These are phyloP conservation scores for Cucurbita moschata DNA, from an alignment of 306 rosid genomes.

Conservation along the genomic window DNA sequence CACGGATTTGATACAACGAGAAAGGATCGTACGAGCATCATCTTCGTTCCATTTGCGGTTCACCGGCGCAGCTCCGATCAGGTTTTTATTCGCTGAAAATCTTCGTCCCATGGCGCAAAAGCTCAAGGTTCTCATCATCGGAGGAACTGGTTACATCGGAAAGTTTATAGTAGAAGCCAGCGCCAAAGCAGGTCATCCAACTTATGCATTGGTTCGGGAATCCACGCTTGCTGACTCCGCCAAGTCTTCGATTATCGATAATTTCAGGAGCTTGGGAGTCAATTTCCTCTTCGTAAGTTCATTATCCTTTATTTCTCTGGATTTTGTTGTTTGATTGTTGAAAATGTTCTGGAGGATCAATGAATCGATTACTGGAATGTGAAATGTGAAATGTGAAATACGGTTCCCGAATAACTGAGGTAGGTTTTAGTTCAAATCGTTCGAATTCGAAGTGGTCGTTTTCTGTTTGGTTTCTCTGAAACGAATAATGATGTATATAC, in stretches of 20 bases:
- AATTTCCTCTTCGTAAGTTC: conserved; percentile 10
- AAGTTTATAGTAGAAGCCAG: conserved; percentile 28
- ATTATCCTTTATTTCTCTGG: neutral
- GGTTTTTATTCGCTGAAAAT: neutral
- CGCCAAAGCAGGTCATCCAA: conserved; percentile 22
- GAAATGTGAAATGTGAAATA: neutral
- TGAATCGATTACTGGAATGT: neutral
- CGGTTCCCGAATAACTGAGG: neutral
- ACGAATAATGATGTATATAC: neutral
- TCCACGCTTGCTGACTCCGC: conserved; percentile 15
- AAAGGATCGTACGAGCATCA: neutral
- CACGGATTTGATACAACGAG: neutral
- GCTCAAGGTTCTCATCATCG: conserved; percentile 23
- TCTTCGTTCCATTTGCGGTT: neutral
- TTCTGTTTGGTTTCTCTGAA: neutral
- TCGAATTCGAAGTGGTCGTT: neutral
- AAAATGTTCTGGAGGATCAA: neutral
- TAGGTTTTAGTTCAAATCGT: neutral
- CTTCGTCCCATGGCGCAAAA: conserved; percentile 6
- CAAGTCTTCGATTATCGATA: conserved; percentile 13
- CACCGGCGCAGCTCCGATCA: neutral
- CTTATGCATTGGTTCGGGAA: conserved; percentile 18
- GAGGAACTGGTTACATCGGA: conserved; percentile 25
- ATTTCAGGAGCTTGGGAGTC: conserved; percentile 15
- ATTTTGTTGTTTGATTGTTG: neutral